Base-by-base conservation (phyloP, 2,329 filamentous ascomycete genomes). In the Penicillium sclerotigenum region DNA sequence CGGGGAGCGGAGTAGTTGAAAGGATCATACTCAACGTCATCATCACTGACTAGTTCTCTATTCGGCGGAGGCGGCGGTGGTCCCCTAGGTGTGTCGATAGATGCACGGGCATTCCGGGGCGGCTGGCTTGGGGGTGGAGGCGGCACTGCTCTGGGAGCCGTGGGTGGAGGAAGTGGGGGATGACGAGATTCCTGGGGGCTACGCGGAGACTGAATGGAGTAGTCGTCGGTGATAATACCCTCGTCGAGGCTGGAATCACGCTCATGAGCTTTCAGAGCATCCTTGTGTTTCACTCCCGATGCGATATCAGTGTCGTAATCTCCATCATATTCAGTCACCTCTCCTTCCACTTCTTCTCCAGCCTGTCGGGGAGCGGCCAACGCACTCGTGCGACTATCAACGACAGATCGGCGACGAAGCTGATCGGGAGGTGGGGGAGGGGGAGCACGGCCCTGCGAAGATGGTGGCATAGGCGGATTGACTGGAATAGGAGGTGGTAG, bases 281-380 rank as follows among this genome's bases (percentile, higher is more conserved):
- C 93, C 74, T 96, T 97, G 73, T 96, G 91, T 54, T 89, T 90
- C n/a, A 85, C 91, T 10, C 90, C 88, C n/a, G 92, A 90, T 1
- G 89, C 92, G 69, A 97, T 97, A 71, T 97, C 94, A 7, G 94
- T 97, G 66, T 97, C 94, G 71, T 97, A 97, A 69, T 97, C 94
- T 7, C 93, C 94, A 70, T 99, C 94, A 68, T 97, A 97, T 69
- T 97, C 93, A 0, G 91, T 95, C 33, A 91, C 83, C 67, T 95
- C 91, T 57, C 89, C 90, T 57, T 88, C 87, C 26, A 85, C 87
- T 14, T 87, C 87, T 38, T 82, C 76, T 77, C 81, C 58, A 77
- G 78, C 55, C 76, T 59, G 80, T 68, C 52, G 75, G 52, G 75
- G 74, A 16, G 81, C 76, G 13, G 79, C 75, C 11, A 75, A 64